These are phyloP conservation scores for Onygena corvina DNA, from an alignment of 2,329 filamentous ascomycete species.

Conservation along the genomic window DNA sequence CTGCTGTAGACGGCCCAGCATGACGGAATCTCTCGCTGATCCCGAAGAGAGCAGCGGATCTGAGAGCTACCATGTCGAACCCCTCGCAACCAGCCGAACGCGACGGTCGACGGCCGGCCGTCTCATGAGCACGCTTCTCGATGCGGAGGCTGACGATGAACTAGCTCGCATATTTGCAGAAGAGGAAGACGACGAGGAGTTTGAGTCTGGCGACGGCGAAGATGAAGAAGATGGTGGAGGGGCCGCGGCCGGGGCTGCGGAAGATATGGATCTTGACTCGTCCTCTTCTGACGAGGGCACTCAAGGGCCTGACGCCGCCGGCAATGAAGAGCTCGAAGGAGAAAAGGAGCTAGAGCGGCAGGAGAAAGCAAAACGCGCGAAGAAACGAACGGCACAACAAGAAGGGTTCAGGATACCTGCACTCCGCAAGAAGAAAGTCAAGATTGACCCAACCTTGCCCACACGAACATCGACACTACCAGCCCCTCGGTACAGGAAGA, in stretches of 20 bases:
- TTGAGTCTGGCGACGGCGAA: conserved; percentile 18
- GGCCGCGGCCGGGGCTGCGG: conserved; percentile 43
- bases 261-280: conserved; percentile 75
- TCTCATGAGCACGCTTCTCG: conserved; percentile 65
- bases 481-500: conserved; percentile 48
- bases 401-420: conserved; percentile 51
- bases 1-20: background rate
- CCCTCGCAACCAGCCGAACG: conserved; percentile 59
- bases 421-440: conserved; percentile 60
- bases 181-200: conserved; percentile 52
- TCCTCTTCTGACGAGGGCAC: conserved; percentile 75
- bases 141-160: conserved; percentile 56
- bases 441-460: conserved; percentile 38
- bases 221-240: conserved; percentile 48
- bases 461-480: conserved; percentile 23
- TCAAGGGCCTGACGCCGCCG: conserved; percentile 43
- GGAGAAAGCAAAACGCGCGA: conserved; percentile 57
- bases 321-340: conserved; percentile 61
- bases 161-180: conserved; percentile 67
- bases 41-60: conserved; percentile 6
- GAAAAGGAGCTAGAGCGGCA: conserved; percentile 75
- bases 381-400: conserved; percentile 48
- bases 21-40: conserved; percentile 1
- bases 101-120: conserved; percentile 75
- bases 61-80: conserved; percentile 23